Evolutionary conservation across 805 yeast species (phyloP), one percentile per base, ranked within the genome.

Genomic region (Ogataea henricii): DNA sequence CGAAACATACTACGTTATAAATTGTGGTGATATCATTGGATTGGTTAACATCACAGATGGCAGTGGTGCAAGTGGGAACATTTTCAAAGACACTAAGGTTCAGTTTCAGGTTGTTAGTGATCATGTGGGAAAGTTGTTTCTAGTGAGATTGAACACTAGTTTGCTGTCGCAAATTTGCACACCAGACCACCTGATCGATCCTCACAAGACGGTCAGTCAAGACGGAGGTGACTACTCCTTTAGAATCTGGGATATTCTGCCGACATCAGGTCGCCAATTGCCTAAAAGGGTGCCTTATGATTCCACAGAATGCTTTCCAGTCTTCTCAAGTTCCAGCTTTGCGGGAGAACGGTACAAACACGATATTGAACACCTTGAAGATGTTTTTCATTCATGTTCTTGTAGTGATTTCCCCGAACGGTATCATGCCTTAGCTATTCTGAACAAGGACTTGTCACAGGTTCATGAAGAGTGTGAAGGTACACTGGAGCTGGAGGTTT

Each of bases 21-120:
- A 12, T 6, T 29, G 26, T 37, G 65, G 64, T n/a, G 63, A 59
- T 40, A 42, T 59, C 17, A 34, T 60, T 29, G 59, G 63, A 7
- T 42, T 61, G 13, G 55, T 57, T 12, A 14, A 52, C n/a, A 40
- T 40, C 5, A 32, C 43, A 9, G 36, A 35, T 10, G 43, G 39
- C 5, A 18, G 29, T 14, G 33, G 26, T 10, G 23, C 44, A 13
- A 30, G 17, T 30, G 37, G 27, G 16, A 49, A 54, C 37, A 39
- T 59, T 35, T 61, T 61, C 48, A 51, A 38, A 39, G 44, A 54
- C 42, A 54, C 62, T 9, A 59, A 54, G 36, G 14, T 59, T n/a
- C 65, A 59, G 39, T 50, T 61, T 10, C 55, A 55, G 27, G 56
- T 56, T 32, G 43, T 44, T 10, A 49, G 55, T 9, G 56, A 57